A percentile compares a stretch with the other conserved stretches of the same genome.
phyloP scores from a whole-genome alignment of 2,329 filamentous ascomycete genomes.

The Alternaria incomplexa region DNA sequence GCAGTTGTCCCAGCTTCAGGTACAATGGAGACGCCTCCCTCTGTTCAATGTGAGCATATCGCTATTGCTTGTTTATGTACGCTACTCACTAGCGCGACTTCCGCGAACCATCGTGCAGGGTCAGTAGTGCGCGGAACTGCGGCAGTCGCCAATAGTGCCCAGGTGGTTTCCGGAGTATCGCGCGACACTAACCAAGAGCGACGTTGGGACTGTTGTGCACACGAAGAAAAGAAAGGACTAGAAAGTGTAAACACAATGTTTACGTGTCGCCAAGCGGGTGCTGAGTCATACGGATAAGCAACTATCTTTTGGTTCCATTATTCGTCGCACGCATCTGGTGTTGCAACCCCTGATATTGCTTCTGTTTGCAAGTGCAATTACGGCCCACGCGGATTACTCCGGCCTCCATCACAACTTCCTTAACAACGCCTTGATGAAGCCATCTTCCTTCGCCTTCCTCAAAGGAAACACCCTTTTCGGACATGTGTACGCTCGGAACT shows the following conservation, averaged over 20 bases:
- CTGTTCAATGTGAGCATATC: neutral
- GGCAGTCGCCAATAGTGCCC: neutral
- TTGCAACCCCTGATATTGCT: neutral
- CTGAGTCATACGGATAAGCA: neutral
- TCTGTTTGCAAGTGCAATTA: neutral
- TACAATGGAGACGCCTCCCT: neutral
- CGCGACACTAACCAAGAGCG: neutral
- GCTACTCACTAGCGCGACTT: neutral
- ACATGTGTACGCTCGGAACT: conserved; percentile 18
- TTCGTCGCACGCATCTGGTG: neutral
- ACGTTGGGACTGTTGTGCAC: neutral
- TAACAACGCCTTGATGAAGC: conserved; percentile 28
- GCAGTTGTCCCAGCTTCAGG: neutral
- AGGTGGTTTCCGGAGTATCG: neutral
- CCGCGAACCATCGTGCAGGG: neutral
- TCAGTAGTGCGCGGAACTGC: neutral
- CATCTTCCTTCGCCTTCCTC: conserved; percentile 24
- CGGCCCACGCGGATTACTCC: neutral
- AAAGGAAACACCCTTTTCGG: conserved; percentile 7
- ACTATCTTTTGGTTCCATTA: neutral
- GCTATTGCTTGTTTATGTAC: neutral
- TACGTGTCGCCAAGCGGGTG: neutral
- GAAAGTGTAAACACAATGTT: neutral
- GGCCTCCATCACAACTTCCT: conserved; percentile 9
- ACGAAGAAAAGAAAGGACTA: neutral